These are phyloP conservation scores for Chamaecyparis obtusa DNA, from an alignment of 75 land plant species.

Conservation along the genomic window DNA sequence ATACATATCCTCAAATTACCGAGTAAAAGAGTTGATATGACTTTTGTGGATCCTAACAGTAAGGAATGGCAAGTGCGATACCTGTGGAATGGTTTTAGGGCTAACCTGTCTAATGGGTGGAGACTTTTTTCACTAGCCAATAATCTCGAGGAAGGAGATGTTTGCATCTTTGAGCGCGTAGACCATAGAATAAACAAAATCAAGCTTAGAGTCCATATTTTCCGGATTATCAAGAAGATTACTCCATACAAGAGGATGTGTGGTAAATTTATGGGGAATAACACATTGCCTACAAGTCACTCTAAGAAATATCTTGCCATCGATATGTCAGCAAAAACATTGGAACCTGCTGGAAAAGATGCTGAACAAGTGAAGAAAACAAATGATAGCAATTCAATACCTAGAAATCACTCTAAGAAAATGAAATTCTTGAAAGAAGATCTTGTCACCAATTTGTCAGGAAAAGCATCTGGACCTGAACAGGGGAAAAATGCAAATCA, in stretches of 20 bases:
- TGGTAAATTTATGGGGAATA: neutral
- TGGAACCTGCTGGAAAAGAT: neutral
- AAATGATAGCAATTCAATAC: neutral
- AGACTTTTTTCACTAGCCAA: conserved; percentile 14
- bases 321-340: neutral
- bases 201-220: conserved; percentile 19
- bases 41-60: neutral
- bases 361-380: neutral
- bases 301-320: neutral
- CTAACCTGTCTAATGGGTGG: conserved; percentile 13
- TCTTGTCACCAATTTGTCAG: neutral
- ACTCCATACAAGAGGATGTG: conserved; percentile 11
- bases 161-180: conserved; percentile 23
- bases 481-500: neutral
- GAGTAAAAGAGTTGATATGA: neutral
- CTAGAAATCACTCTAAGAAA: neutral
- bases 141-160: conserved; percentile 28
- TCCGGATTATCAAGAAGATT: conserved; percentile 8
- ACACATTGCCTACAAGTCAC: neutral
- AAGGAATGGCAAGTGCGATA: conserved; percentile 1
- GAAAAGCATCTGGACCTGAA: neutral
- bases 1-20: neutral
- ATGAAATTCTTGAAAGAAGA: neutral
- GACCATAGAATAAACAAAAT: neutral
- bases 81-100: neutral